Percentiles rank a stretch among this genome's conserved stretches.
phyloP scores from a whole-genome alignment of 1,139 yeast species.

The Blastobotrys raffinosifermentans region DNA sequence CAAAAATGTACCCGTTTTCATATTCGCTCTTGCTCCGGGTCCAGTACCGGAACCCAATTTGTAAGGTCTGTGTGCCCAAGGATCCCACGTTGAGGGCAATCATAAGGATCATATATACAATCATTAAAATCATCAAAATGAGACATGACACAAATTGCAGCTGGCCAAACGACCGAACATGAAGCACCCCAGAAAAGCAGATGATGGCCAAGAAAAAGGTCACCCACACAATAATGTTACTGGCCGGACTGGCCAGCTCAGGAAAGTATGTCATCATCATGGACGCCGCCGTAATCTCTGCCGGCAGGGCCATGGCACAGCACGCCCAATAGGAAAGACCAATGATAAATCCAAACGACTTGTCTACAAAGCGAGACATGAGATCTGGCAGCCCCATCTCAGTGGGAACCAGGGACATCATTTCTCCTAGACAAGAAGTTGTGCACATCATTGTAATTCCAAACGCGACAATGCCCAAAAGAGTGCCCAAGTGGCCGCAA shows the following conservation, averaged over 20 bases:
- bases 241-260: conserved; percentile 44
- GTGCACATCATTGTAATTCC: conserved; percentile 66
- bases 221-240: conserved; percentile 61
- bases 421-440: conserved; percentile 74
- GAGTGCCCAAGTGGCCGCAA: conserved; percentile 79
- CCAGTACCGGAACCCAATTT: conserved; percentile 68
- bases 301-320: conserved; percentile 67
- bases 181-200: conserved; percentile 52
- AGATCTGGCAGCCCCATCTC: conserved; percentile 61
- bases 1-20: conserved; percentile 49
- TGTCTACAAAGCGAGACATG: conserved; percentile 75
- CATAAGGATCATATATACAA: conserved; percentile 57
- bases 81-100: conserved; percentile 55
- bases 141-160: conserved; percentile 61
- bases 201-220: conserved; percentile 49
- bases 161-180: conserved; percentile 70
- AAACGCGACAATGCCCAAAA: conserved; percentile 62
- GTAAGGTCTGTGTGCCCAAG: conserved; percentile 31
- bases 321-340: conserved; percentile 77
- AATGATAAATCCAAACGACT: conserved; percentile 76
- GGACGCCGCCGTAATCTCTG: conserved; percentile 75
- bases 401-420: conserved; percentile 77
- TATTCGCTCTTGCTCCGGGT: conserved; percentile 44
- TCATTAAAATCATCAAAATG: conserved; percentile 50
- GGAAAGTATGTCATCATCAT: conserved; percentile 67